Evolutionary conservation across 2,329 filamentous ascomycete genomes (phyloP), one percentile per base, ranked within the genome.

Genomic region (Neocatenulostroma microsporum): DNA sequence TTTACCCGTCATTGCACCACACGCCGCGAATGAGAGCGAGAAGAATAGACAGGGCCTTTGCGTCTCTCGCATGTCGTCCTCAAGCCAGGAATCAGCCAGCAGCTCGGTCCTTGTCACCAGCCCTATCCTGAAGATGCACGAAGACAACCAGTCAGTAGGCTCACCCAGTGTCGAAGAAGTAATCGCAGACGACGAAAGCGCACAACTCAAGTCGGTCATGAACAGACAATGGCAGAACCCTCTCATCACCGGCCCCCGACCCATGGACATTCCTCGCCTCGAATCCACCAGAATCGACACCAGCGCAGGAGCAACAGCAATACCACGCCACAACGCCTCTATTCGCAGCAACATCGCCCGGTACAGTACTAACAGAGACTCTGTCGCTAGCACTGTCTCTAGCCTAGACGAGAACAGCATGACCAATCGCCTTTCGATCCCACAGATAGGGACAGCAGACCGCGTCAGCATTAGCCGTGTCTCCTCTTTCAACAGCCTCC

Each of bases 91-190:
- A 18, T 67, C 65, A 2, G 55, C 56, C 2, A 50, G 58, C 11
- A 67, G 62, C 40, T 63, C 62, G 1, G 62, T 67, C 8, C 51
- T 67, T 7, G 52, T 59, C 3, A 59, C 50, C 3, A 66, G 62
- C 37, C 61, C 63, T 2, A 48, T 60, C 8, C 34, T 60, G 9
- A 42, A 40, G 18, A 32, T 44, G 10, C 39, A 41, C 12, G 47
- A 43, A 11, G 38, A 45, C 4, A 25, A 43, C 21, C 34, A 47
- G 30, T 32, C 41, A 12, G 21, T 48, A 13, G 33, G 36, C 5
- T 55, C 53, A 3, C 52, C 52, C 7, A 53, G 43, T 11, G 39
- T 56, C 2, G 51, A 55, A 21, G 36, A 55, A 13, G 38, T 51
- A 9, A 44, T 54, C 4, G 45, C 48, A 2, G 48, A 54, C 3